A percentile compares a stretch with the other conserved stretches of the same genome.
Conservation (phyloP, 2,329 filamentous ascomycete species). For the Penicillium polonicum region DNA sequence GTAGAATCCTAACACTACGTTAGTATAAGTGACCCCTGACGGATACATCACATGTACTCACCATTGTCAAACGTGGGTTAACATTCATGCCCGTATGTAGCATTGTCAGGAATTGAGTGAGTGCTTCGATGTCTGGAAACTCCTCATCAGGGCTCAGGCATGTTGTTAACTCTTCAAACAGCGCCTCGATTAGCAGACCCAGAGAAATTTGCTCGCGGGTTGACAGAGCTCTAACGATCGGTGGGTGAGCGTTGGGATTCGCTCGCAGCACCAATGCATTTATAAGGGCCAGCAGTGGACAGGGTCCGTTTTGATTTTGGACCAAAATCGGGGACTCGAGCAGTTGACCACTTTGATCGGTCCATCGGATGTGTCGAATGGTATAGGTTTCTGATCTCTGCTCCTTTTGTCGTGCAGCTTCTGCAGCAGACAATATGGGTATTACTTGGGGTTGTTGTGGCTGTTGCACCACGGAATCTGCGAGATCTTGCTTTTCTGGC, state of each 20-base stretch:
- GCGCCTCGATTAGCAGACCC: conserved; percentile 77
- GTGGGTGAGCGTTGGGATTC: conserved; percentile 63
- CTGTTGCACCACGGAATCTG: background rate
- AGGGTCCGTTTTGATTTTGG: conserved; percentile 93
- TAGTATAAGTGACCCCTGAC: background rate
- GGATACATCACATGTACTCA: conserved; percentile 15
- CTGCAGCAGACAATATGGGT: conserved; percentile 27
- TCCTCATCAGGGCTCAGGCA: conserved; percentile 64
- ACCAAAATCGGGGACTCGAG: conserved; percentile 82
- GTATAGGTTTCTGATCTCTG: conserved; percentile 77
- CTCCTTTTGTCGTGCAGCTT: conserved; percentile 38
- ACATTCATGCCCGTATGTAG: conserved; percentile 98
- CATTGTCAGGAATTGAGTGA: conserved; percentile 83
- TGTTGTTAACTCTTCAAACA: conserved; percentile 92
- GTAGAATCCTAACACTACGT: conserved; percentile 29
- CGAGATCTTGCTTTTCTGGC: background rate
- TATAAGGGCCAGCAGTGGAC: conserved; percentile 86
- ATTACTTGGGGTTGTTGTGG: conserved; percentile 7
- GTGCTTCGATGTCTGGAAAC: conserved; percentile 80
- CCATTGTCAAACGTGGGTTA: conserved; percentile 80
- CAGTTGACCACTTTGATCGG: conserved; percentile 64
- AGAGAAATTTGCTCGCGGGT: conserved; percentile 86
- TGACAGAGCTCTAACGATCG: conserved; percentile 72
- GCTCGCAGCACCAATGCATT: conserved; percentile 88
- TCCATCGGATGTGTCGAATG: conserved; percentile 88